Evolutionary conservation across 352 stramenopile species (phyloP).

Genomic region (Phytophthora ohioensis): DNA sequence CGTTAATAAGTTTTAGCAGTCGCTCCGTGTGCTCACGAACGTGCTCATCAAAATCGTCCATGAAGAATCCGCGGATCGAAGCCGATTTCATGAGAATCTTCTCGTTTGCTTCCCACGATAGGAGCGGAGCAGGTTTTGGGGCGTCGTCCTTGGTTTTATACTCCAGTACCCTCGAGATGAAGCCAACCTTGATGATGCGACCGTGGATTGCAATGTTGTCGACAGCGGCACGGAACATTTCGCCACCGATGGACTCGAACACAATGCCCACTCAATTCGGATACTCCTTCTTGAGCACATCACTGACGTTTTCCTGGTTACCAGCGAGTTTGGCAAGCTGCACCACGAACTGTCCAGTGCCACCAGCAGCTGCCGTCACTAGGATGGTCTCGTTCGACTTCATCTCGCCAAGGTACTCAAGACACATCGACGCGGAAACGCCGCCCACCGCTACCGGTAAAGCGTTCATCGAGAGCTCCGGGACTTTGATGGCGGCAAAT

Average conservation of each 20-base stretch:
- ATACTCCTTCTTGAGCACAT: constrained; percentile 54
- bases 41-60: constrained; percentile 43
- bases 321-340: constrained; percentile 76
- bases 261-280: constrained; percentile 45
- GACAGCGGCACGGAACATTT: constrained; percentile 41
- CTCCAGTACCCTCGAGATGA: constrained; percentile 42
- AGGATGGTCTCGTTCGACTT: constrained; percentile 44
- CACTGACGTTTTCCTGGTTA: constrained; percentile 50
- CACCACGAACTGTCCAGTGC: constrained; percentile 81
- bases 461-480: constrained; percentile 25
- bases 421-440: constrained; percentile 49
- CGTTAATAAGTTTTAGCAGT: constrained; percentile 52
- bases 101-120: constrained; percentile 39
- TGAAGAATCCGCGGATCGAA: constrained; percentile 45
- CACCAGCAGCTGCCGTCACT: constrained; percentile 50
- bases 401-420: constrained; percentile 42
- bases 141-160: constrained; percentile 17
- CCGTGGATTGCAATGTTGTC: constrained; percentile 39
- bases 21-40: constrained; percentile 49
- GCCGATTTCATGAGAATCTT: constrained; percentile 49
- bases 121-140: constrained; percentile 21
- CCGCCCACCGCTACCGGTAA: constrained; percentile 53
- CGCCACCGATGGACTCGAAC: constrained; percentile 44
- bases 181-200: constrained; percentile 43
- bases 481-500: constrained; percentile 34